Percentiles rank a stretch among this genome's conserved stretches.
Conservation (phyloP, 2,329 filamentous ascomycete genomes). For the Hymenoscyphus linearis region DNA sequence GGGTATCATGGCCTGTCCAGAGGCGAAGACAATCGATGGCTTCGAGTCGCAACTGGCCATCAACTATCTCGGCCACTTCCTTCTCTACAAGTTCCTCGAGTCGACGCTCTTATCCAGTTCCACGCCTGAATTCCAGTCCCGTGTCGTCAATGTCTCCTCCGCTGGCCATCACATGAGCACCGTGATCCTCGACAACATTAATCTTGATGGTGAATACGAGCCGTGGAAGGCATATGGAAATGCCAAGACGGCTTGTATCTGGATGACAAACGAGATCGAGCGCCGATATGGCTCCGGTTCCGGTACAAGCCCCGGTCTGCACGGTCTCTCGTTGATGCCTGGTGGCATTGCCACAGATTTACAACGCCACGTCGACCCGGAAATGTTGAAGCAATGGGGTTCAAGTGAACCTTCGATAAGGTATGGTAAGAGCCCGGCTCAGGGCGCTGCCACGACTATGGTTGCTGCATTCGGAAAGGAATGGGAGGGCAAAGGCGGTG, state of each 20-base stretch:
- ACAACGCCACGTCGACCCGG: constrained; percentile 33
- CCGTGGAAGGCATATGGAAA: constrained; percentile 37
- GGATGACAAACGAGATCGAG: constrained; percentile 42
- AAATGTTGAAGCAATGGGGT: constrained; percentile 39
- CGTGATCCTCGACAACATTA: constrained; percentile 34
- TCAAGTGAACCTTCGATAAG: constrained; percentile 24
- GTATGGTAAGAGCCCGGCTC: constrained; percentile 24
- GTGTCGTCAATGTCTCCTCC: constrained; percentile 43
- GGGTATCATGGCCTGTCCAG: constrained; percentile 19
- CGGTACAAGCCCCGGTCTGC: constrained; percentile 33
- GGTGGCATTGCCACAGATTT: constrained; percentile 33
- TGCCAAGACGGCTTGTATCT: constrained; percentile 42
- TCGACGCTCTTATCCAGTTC: constrained; percentile 36
- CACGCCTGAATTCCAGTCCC: constrained; percentile 37
- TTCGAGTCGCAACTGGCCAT: constrained; percentile 47
- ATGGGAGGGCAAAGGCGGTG: constrained; percentile 40
- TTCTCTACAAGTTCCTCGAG: constrained; percentile 48
- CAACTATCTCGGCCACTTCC: constrained; percentile 50
- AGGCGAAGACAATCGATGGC: constrained; percentile 39
- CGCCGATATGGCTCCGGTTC: constrained; percentile 35
- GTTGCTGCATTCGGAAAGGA: constrained; percentile 33
- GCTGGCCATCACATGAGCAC: constrained; percentile 35
- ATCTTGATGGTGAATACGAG: constrained; percentile 31
- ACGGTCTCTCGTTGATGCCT: constrained; percentile 39
- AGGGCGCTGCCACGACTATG: constrained; percentile 38